Evolutionary conservation across 1,284 basidiomycete genomes (phyloP), one percentile per base, ranked within the genome.

Genomic region (Cryptococcus hybrid): DNA sequence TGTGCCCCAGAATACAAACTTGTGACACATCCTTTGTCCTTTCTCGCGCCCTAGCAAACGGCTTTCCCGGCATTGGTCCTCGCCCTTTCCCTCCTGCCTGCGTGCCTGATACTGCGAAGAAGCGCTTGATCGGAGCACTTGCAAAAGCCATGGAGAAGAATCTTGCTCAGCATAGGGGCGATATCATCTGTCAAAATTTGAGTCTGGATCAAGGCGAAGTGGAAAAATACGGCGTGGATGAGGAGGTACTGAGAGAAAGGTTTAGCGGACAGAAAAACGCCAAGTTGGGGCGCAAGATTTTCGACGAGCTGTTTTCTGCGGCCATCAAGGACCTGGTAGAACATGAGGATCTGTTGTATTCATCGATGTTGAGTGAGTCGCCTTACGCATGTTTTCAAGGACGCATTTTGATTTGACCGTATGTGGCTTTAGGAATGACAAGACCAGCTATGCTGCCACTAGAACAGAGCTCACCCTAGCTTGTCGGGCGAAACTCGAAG

Each of bases 51-150:
- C 57, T 75, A 12, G 35, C 88, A 37, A 84, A 92, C 76, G 91
- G 92, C 18, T 69, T 93, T 48, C 91, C 92, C 8, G 84, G 85
- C 12, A 72, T 92, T 30, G 89, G 89, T 7, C 84, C 89, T 48
- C 82, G 92, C 42, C 88, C 88, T 6, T 82, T 95, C 62, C 84
- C 90, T 8, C 89, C 91, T 24, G 80, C 81, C 38, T 97, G 94
- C 74, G 80, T 85, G 43, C 88, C 90, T 68, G 92, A 97, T 76
- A 24, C n/a, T n/a, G n/a, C 82, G 67, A 85, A 89, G 69, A 88
- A 88, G 77, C 80, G 84, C 60, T 83, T 88, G 66, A 88, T 96
- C 49, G 89, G 89, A 30, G 82, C 80, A 34, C 79, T 93, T 50
- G 93, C 89, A 0, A 88, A 85, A 67, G 83, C 83, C 18, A 83